phyloP scores from a whole-genome alignment of 2,329 filamentous ascomycete species.

The Aspergillus awamori region DNA sequence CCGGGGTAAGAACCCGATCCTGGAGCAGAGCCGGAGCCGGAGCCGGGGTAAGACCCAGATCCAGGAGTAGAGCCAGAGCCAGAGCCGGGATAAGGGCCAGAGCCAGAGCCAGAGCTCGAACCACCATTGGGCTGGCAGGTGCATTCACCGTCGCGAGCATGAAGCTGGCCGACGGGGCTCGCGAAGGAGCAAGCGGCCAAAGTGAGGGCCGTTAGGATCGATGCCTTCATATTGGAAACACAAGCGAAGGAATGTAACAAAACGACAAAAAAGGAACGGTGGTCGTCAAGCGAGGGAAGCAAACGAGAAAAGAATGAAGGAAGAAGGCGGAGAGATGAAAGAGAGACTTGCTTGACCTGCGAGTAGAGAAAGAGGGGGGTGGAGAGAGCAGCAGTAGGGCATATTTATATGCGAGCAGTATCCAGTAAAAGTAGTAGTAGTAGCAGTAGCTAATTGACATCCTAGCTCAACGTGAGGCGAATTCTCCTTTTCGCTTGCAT shows the following conservation, averaged over 20 bases:
- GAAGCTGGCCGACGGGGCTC: slow-evolving; percentile 15
- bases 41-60: not conserved
- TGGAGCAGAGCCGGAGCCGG: not conserved
- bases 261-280: slow-evolving; percentile 8
- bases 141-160: slow-evolving; percentile 15
- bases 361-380: not conserved
- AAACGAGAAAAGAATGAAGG: slow-evolving; percentile 1
- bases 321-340: not conserved
- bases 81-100: not conserved
- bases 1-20: not conserved
- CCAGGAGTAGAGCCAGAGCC: not conserved
- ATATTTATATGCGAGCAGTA: slow-evolving; percentile 12
- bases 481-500: not conserved
- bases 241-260: slow-evolving; percentile 11
- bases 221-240: slow-evolving; percentile 23
- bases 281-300: slow-evolving; percentile 15
- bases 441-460: too few species aligned
- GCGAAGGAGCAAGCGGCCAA: slow-evolving; percentile 22
- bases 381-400: not conserved
- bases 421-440: too few species aligned
- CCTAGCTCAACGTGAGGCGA: not conserved
- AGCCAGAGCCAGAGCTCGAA: not conserved
- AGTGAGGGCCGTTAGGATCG: slow-evolving; percentile 20
- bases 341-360: slow-evolving; percentile 1
- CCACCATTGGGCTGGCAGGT: slow-evolving; percentile 12